A percentile compares a stretch with the other conserved stretches of the same genome.
These are phyloP conservation scores for Calophaca sinica DNA, from an alignment of 306 rosid genomes.

Conservation along the genomic window DNA sequence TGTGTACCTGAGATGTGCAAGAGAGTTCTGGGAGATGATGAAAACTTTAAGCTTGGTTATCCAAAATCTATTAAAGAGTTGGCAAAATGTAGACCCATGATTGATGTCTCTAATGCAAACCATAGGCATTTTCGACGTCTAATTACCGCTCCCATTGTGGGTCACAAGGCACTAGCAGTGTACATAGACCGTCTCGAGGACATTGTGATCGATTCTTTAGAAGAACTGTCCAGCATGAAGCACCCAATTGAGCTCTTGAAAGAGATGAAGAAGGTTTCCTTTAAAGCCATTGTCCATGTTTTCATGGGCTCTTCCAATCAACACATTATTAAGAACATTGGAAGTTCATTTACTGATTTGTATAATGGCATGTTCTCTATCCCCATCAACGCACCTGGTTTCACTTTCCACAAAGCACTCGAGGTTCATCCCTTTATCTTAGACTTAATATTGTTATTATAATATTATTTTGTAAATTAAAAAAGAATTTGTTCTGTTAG, in stretches of 20 bases:
- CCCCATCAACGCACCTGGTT: conserved; percentile 45
- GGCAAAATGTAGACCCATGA: neutral
- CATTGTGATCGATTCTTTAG: conserved; percentile 1
- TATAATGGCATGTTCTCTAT: neutral
- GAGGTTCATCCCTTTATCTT: conserved; percentile 35
- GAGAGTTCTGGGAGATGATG: conserved; percentile 41
- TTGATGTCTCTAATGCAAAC: neutral
- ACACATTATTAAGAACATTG: neutral
- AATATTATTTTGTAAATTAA: no score
- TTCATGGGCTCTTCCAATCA: conserved; percentile 43
- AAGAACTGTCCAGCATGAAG: conserved; percentile 43
- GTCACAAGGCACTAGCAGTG: conserved; percentile 27
- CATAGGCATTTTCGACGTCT: conserved; percentile 47
- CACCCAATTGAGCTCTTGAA: conserved; percentile 41
- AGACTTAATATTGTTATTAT: no score
- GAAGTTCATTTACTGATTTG: neutral
- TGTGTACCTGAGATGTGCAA: conserved; percentile 38
- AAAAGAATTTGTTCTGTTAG: no score
- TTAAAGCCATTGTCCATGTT: conserved; percentile 45
- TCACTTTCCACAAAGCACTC: conserved; percentile 46
- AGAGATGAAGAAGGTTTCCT: conserved; percentile 39
- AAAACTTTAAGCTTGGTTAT: conserved; percentile 43
- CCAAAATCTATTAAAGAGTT: conserved; percentile 34
- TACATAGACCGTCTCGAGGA: conserved; percentile 40
- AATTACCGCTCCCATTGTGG: conserved; percentile 40